Base-by-base conservation (phyloP, 2,329 filamentous ascomycete genomes). In the Orbilia brochopaga region DNA sequence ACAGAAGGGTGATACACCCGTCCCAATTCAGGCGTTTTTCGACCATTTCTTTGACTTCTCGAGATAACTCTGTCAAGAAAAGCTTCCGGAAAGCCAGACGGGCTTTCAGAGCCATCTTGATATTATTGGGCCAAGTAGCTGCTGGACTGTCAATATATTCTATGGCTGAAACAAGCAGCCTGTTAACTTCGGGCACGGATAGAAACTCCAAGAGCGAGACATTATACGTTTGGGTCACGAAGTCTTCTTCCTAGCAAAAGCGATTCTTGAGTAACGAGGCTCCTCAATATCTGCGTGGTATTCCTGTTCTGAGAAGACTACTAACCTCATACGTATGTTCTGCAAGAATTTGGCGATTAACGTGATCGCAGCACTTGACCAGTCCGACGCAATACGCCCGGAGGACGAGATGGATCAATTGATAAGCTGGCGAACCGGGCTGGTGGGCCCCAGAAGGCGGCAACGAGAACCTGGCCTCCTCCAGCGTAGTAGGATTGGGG, bases 191-290 rank as follows among this genome's bases (percentile, higher is more conserved):
- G 6, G 83, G 80, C 1, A 83, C 79, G 11, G 85, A 82, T 65
- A 93, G 83, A 13, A 84, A 81, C 24, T 87, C 86, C 5, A 97
- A 83, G 0, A 99, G 82, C 11, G 86, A 87, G 40, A 92, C 86
- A 75, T 92, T 89, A 78, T 94, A 97, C 0, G 92, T 90, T 79
- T 96, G 92, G 5, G 91, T 92, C 19, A 95, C 91, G 78, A 99
- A 97, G 77, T 99, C 94, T 80, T 99, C 94, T 80, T 99, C 94
- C 88, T 93, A 75, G 50, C 61, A 58, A 46, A 73, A 64, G 52
- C 46, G 51, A 44, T 42, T 15, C 46, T 53, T 52, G 44, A 73
- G 63, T 37, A 13, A 66, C 32, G 19, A 15, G 11, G 6, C 32
- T n/a, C n/a, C n/a, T n/a, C n/a, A n/a, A n/a, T n/a, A n/a, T 42